Conservation (phyloP, 2,329 filamentous ascomycete genomes). For the Metarhizium sp. region DNA sequence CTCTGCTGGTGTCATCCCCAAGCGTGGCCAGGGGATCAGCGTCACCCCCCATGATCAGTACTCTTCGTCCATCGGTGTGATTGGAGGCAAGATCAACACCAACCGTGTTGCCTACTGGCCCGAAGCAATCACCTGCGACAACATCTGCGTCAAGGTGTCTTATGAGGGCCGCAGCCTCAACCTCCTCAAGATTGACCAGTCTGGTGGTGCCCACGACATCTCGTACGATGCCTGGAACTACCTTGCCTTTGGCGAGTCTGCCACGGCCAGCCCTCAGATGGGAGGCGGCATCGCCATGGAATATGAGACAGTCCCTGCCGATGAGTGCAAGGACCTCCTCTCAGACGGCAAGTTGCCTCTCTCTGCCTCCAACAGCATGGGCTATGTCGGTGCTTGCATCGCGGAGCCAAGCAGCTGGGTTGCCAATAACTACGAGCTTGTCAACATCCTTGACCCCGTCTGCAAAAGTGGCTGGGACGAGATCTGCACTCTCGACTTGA, state of each 20-base stretch:
- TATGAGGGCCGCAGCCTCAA: conserved; percentile 39
- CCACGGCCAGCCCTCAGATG: conserved; percentile 31
- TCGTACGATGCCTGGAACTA: conserved; percentile 55
- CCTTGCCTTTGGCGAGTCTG: conserved; percentile 40
- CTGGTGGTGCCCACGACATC: conserved; percentile 47
- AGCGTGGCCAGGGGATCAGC: conserved; percentile 5
- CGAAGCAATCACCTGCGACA: conserved; percentile 38
- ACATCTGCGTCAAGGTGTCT: conserved; percentile 46
- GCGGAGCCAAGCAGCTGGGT: conserved; percentile 37
- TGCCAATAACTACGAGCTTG: conserved; percentile 40
- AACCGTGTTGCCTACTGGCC: conserved; percentile 56
- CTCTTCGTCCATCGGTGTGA: conserved; percentile 47
- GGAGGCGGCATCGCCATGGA: conserved; percentile 44
- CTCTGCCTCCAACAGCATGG: conserved; percentile 47
- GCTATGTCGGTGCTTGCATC: conserved; percentile 40
- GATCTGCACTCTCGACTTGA: conserved; percentile 37
- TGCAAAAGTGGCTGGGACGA: conserved; percentile 43
- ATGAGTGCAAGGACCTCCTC: conserved; percentile 41
- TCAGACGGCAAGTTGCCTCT: conserved; percentile 42
- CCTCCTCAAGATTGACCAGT: conserved; percentile 49
- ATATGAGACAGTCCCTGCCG: conserved; percentile 37
- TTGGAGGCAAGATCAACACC: conserved; percentile 52
- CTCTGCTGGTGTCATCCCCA: conserved; percentile 17
- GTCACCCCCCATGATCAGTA: conserved; percentile 48
- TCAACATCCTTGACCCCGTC: conserved; percentile 42